Base-by-base conservation (phyloP, 805 yeast species). In the Phaffomyces opuntiae region DNA sequence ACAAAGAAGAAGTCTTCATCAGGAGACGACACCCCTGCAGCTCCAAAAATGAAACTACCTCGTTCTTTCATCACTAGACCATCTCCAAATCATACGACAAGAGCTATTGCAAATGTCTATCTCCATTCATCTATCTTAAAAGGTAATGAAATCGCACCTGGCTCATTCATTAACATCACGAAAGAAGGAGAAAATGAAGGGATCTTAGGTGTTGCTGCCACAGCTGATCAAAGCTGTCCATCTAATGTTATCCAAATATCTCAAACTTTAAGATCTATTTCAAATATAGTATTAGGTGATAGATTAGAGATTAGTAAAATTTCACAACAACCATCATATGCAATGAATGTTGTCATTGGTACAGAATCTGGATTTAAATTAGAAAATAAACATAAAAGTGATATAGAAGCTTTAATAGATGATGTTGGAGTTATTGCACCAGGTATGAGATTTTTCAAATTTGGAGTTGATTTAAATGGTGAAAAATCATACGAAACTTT, bases 361-460 rank as follows among this genome's bases (percentile, higher is more conserved):
- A 50, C 59, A 1, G 45, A 43, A 4, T 39, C 50, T 14, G 64
- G 65, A 0, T 45, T 36, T 4, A 50, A 45, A 9, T 45, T 61
- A 2, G 49, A 55, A 8, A 51, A 50, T 7, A 42, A 55, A 40
- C 49, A 63, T 3, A 61, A 62, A 40, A 64, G 68, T 36, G 43
- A 62, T 0, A 53, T 78, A 9, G 74, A 67, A 42, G 72, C 73
- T 36, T 49, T 69, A 1, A 51, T 82, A 9, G 65, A 69, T 40
- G 82, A 81, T 25, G 65, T 74, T 29, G 89, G 90, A 0, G 57
- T 86, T 9, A 50, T 84, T 1, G 75, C 76, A 56, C 82, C 88
- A 1, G 83, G 83, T 8, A 65, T 74, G 65, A 51, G 49, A 17
- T 62, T 71, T 39, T 48, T 53, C 5, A 54, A 62, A 11, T 52